Percentiles rank a stretch among this genome's conserved stretches.
These are phyloP conservation scores for Fusarium chuoi DNA, from an alignment of 2,329 filamentous ascomycete species.

Conservation along the genomic window DNA sequence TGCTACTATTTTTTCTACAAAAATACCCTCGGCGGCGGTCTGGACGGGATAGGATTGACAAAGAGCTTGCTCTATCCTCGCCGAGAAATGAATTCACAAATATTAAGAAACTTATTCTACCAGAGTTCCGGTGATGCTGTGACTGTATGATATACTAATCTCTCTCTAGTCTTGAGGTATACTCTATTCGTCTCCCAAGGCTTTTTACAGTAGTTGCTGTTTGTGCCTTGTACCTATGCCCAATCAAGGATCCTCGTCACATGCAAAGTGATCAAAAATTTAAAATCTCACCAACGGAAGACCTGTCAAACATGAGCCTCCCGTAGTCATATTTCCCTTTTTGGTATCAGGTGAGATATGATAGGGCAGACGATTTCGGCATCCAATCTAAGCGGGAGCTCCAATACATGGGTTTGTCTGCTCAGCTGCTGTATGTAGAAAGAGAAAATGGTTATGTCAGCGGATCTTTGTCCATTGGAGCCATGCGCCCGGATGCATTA, in stretches of 20 bases:
- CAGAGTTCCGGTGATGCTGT: not conserved
- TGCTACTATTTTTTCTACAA: slow-evolving; percentile 19
- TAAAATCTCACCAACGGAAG: not conserved
- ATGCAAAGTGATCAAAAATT: not conserved
- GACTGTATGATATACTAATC: not conserved
- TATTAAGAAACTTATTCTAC: not conserved
- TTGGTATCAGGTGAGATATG: slow-evolving; percentile 10
- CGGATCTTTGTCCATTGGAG: not conserved
- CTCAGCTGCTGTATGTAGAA: not conserved
- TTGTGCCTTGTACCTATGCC: not conserved
- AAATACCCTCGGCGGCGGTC: slow-evolving; percentile 23
- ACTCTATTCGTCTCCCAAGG: not conserved
- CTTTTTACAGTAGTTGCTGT: too few species aligned
- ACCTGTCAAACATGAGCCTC: not conserved
- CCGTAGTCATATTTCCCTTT: slow-evolving; percentile 14
- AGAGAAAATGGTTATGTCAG: slow-evolving; percentile 6
- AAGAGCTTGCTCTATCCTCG: slow-evolving; percentile 11
- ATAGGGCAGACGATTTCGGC: slow-evolving; percentile 9
- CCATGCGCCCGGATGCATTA: not conserved
- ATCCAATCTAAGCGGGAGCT: not conserved
- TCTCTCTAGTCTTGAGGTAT: not conserved
- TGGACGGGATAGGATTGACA: slow-evolving; percentile 6
- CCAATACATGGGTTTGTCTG: not conserved
- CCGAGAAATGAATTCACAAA: slow-evolving; percentile 8
- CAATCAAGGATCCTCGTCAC: not conserved